Base-by-base conservation (phyloP, 345 rosid species). In the Eucalyptus decipiens region DNA sequence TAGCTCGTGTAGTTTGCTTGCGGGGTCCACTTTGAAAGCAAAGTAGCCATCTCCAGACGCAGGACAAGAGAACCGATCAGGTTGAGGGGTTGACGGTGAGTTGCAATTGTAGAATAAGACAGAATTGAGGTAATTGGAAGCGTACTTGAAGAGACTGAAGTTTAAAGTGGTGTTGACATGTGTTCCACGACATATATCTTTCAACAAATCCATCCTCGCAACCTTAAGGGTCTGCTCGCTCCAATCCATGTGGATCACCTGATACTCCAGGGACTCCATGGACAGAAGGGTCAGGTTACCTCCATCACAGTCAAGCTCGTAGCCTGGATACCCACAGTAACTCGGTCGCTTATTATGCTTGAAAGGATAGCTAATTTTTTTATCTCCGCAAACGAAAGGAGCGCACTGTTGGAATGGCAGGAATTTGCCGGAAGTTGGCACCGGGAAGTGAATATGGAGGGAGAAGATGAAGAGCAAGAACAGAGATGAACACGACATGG, bases 281-380 rank as follows among this genome's bases (percentile, higher is more conserved):
- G 5, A 60, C 69, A 60, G 17, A 47, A 47, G 0, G 32, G 32
- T 60, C 8, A 0, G 32, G 69, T 12, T 6, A 28, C 2, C 0
- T 60, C 7, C 0, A 2, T 60, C 69, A 6, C 69, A 60, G 8
- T 6, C 4, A 4, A 60, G 69, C 69, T 60, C 5, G 32, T 28
- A 12, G 4, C 17, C 32, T 60, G 32, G 69, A 60, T 60, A 28
- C 9, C 69, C 69, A 60, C 34, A 60, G 3, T 28, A 6, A 28
- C 8, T 28, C 2, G 4, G 69, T 28, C 0, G 32, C 4, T 2
- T 1, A 0, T 0, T 4, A 28, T 3, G 69, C 69, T 0, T 60
- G 69, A 60, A 60, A 12, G 69, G 69, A 60, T 60, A 60, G 32
- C 69, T 6, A 8, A 28, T 60, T 28, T 60, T 0, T 48, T 48